Conservation (phyloP, 805 yeast genomes). For the Saturnispora besseyi region DNA sequence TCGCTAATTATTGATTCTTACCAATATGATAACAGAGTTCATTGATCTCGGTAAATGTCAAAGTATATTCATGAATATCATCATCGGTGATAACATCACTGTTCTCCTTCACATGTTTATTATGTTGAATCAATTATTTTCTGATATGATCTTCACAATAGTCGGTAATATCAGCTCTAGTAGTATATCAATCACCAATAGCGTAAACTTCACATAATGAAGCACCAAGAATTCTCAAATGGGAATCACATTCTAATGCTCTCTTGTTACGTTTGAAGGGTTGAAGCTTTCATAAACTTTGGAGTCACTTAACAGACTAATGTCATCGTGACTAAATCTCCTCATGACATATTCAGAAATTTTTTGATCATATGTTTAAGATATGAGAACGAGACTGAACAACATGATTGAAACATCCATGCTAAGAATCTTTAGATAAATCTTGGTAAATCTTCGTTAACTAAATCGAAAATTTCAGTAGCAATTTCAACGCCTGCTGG, state of each 20-base stretch:
- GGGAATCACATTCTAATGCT: slow-evolving; percentile 73
- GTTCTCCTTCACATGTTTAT: slow-evolving; percentile 36
- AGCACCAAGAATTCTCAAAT: slow-evolving; percentile 59
- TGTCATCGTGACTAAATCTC: slow-evolving; percentile 56
- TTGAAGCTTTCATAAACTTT: slow-evolving; percentile 71
- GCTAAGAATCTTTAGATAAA: slow-evolving; percentile 74
- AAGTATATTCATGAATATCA: slow-evolving; percentile 40
- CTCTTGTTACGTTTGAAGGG: slow-evolving; percentile 49
- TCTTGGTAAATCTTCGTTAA: slow-evolving; percentile 79
- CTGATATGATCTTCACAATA: slow-evolving; percentile 92
- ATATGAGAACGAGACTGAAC: slow-evolving; percentile 91
- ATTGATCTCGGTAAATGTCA: slow-evolving; percentile 40
- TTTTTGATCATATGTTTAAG: slow-evolving; percentile 57
- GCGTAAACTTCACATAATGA: slow-evolving; percentile 65
- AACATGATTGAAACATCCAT: slow-evolving; percentile 74
- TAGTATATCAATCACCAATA: slow-evolving; percentile 57
- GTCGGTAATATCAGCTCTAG: slow-evolving; percentile 49
- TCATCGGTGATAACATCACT: slow-evolving; percentile 36
- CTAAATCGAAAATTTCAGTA: slow-evolving; percentile 89
- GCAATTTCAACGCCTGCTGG: slow-evolving; percentile 98
- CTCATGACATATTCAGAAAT: slow-evolving; percentile 72
- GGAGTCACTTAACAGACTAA: slow-evolving; percentile 70
- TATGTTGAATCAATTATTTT: slow-evolving; percentile 93
- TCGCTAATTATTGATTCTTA: slow-evolving; percentile 47
- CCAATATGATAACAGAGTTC: slow-evolving; percentile 41